Percentiles rank a stretch among this genome's conserved stretches.
phyloP scores from a whole-genome alignment of 768 basidiomycete species.

The Jaapia argillacea region DNA sequence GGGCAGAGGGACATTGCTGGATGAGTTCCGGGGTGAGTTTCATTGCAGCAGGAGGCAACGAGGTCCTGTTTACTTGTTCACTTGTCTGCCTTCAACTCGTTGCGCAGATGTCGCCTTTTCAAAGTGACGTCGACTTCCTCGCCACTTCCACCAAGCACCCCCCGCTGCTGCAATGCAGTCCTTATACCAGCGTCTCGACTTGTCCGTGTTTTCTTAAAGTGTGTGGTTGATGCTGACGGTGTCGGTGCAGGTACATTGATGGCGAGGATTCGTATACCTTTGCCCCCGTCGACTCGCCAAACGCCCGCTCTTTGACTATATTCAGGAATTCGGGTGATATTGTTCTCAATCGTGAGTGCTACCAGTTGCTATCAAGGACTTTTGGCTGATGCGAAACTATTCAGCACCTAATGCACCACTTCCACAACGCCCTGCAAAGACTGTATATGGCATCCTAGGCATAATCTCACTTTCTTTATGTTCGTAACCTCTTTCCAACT shows the following conservation, averaged over 20 bases:
- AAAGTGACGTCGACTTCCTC: too few species aligned
- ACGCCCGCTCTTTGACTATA: conserved; percentile 60
- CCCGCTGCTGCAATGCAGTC: conserved; percentile 55
- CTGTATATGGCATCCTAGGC: conserved; percentile 69
- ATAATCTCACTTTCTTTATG: conserved; percentile 69
- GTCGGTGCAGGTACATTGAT: conserved; percentile 46
- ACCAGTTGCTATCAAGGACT: conserved; percentile 2
- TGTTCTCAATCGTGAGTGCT: conserved; percentile 49
- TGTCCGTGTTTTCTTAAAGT: conserved; percentile 32
- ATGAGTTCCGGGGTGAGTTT: conserved; percentile 94
- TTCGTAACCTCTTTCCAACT: conserved; percentile 25
- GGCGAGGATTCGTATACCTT: conserved; percentile 72
- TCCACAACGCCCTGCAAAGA: conserved; percentile 51
- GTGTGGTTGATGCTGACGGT: conserved; percentile 9
- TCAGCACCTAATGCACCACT: conserved; percentile 43
- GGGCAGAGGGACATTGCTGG: conserved; percentile 64
- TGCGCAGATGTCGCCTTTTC: too few species aligned
- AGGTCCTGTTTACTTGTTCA: too few species aligned
- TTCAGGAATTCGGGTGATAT: conserved; percentile 70
- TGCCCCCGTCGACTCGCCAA: conserved; percentile 49
- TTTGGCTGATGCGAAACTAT: conserved; percentile 3
- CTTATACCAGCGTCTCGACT: conserved; percentile 62
- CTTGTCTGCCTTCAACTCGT: conserved; percentile 6
- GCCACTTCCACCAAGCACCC: too few species aligned
- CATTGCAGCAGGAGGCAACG: conserved; percentile 27